Conservation (phyloP, 768 basidiomycete genomes). For the Hygrocybe punicea region DNA sequence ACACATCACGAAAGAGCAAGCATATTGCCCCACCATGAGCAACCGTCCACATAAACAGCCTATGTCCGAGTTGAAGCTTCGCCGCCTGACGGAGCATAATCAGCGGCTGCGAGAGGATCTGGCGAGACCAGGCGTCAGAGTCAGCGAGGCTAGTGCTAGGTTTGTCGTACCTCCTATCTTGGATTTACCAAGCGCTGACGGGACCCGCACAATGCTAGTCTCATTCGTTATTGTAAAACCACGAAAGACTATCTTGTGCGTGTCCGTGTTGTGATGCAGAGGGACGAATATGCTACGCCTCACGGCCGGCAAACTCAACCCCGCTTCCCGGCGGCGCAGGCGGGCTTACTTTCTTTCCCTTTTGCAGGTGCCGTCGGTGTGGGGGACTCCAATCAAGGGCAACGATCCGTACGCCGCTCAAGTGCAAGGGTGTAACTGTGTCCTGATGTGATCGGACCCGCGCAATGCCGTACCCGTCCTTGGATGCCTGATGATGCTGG, state of each 20-base stretch:
- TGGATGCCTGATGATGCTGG: background rate
- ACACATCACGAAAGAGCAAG: too few relatives aligned
- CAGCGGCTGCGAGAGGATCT: slow-evolving; percentile 87
- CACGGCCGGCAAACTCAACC: background rate
- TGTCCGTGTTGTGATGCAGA: slow-evolving; percentile 18
- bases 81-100: slow-evolving; percentile 91
- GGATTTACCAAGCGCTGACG: background rate
- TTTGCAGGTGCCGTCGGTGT: slow-evolving; percentile 82
- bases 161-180: slow-evolving; percentile 36
- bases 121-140: slow-evolving; percentile 79
- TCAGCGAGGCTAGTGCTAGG: slow-evolving; percentile 90
- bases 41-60: slow-evolving; percentile 84
- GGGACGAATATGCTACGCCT: background rate
- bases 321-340: background rate
- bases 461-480: background rate
- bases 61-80: slow-evolving; percentile 96
- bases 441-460: slow-evolving; percentile 55
- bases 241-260: slow-evolving; percentile 86
- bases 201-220: slow-evolving; percentile 43
- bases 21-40: slow-evolving; percentile 46
- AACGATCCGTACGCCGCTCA: slow-evolving; percentile 93
- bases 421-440: slow-evolving; percentile 66
- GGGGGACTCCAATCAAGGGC: slow-evolving; percentile 85
- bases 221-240: slow-evolving; percentile 92
- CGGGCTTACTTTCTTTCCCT: slow-evolving; percentile 10